Evolutionary conservation across 2,329 filamentous ascomycete species (phyloP).

Genomic region (Ophiocordyceps polyrhachis-furcata): DNA sequence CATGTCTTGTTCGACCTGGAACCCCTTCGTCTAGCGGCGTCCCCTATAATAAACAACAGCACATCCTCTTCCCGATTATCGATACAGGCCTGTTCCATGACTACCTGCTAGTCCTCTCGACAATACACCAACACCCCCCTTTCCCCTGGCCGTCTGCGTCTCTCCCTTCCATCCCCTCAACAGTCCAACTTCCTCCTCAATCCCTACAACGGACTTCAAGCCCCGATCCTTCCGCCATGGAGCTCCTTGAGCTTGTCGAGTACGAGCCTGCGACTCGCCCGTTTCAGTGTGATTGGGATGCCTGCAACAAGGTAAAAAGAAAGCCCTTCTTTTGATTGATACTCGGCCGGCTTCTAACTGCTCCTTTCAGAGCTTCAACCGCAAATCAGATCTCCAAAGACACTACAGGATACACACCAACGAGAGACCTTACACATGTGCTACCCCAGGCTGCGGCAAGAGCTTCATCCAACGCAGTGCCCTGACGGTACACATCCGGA

Average conservation of each 20-base stretch:
- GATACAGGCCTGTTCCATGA: neutral
- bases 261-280: constrained; percentile 43
- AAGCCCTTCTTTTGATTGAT: no score
- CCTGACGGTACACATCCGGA: constrained; percentile 50
- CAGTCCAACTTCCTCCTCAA: neutral
- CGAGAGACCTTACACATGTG: constrained; percentile 47
- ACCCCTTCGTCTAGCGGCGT: neutral
- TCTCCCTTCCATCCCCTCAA: neutral
- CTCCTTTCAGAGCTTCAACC: constrained; percentile 42
- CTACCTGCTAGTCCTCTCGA: neutral
- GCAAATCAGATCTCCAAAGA: constrained; percentile 51
- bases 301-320: constrained; percentile 36
- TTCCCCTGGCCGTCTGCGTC: neutral
- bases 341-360: neutral
- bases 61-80: neutral
- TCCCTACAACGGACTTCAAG: neutral
- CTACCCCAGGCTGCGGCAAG: constrained; percentile 42
- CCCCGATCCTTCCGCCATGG: constrained; percentile 21
- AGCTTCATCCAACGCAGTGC: constrained; percentile 55
- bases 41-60: constrained; percentile 1
- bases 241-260: constrained; percentile 46
- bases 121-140: neutral
- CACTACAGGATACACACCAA: constrained; percentile 58
- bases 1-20: constrained; percentile 1
- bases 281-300: constrained; percentile 45